Percentiles rank a stretch among this genome's conserved stretches.
Evolutionary conservation across 768 basidiomycete species (phyloP).

Genomic region (Boletus bicolor): DNA sequence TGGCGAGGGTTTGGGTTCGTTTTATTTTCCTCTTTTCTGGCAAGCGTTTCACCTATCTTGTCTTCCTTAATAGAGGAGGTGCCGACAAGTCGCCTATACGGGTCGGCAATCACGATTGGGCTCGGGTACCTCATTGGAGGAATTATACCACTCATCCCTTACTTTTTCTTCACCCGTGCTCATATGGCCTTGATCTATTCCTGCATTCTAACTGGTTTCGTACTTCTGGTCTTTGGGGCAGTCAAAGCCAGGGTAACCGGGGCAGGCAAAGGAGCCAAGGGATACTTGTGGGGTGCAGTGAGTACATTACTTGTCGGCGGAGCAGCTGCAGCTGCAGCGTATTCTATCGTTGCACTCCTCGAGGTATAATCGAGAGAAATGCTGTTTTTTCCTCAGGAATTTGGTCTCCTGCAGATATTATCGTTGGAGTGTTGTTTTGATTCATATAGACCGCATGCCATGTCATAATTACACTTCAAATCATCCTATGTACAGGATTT

Average conservation of each 20-base stretch:
- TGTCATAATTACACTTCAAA: background rate
- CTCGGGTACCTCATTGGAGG: slow-evolving; percentile 93
- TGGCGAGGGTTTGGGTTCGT: slow-evolving; percentile 84
- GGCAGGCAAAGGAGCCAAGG: slow-evolving; percentile 58
- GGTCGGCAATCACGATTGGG: slow-evolving; percentile 93
- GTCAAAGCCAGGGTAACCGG: slow-evolving; percentile 88
- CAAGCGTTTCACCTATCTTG: background rate
- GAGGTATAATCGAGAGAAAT: slow-evolving; percentile 28
- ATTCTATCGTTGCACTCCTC: slow-evolving; percentile 51
- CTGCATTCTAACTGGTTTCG: slow-evolving; percentile 74
- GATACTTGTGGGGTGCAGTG: slow-evolving; percentile 84
- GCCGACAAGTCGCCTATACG: slow-evolving; percentile 77
- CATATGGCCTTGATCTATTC: slow-evolving; percentile 69
- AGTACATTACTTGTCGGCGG: slow-evolving; percentile 90
- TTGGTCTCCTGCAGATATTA: background rate
- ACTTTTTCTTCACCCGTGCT: slow-evolving; percentile 81
- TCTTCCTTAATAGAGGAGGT: slow-evolving; percentile 67
- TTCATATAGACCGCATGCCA: background rate
- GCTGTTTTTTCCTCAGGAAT: background rate
- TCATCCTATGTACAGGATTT: background rate
- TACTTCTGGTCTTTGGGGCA: slow-evolving; percentile 87
- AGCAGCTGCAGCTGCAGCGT: slow-evolving; percentile 77
- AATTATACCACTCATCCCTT: slow-evolving; percentile 86
- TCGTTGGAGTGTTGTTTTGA: background rate
- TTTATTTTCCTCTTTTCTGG: background rate